These are phyloP conservation scores for Mycosarcoma mackinlayi DNA, from an alignment of 1,284 basidiomycete species.

Conservation along the genomic window DNA sequence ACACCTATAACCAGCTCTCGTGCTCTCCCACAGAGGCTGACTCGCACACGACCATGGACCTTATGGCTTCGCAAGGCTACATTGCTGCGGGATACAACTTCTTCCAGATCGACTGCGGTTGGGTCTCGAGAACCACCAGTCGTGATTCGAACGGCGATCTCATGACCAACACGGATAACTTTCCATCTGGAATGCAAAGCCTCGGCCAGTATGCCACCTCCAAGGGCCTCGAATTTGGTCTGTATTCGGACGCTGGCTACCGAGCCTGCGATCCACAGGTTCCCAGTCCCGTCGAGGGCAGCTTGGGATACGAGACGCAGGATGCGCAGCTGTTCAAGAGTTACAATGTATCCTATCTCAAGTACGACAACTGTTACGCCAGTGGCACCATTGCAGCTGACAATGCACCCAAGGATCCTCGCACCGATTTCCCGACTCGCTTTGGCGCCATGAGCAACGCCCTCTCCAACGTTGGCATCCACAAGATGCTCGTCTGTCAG, in stretches of 20 bases:
- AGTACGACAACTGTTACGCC: slow-evolving; percentile 70
- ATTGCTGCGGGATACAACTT: slow-evolving; percentile 45
- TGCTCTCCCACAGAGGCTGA: slow-evolving; percentile 61
- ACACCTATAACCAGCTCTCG: slow-evolving; percentile 65
- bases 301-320: slow-evolving; percentile 71
- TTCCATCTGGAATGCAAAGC: slow-evolving; percentile 71
- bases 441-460: slow-evolving; percentile 73
- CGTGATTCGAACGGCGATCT: slow-evolving; percentile 70
- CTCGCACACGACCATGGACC: slow-evolving; percentile 62
- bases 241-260: slow-evolving; percentile 72
- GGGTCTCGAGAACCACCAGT: slow-evolving; percentile 67
- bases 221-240: slow-evolving; percentile 72
- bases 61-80: slow-evolving; percentile 66
- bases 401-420: slow-evolving; percentile 38
- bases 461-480: slow-evolving; percentile 70
- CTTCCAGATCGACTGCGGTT: slow-evolving; percentile 66
- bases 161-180: slow-evolving; percentile 69
- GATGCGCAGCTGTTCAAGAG: slow-evolving; percentile 71
- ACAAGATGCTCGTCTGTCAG: slow-evolving; percentile 73
- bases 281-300: slow-evolving; percentile 69
- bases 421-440: slow-evolving; percentile 53
- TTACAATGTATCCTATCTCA: slow-evolving; percentile 71
- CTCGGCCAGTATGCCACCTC: slow-evolving; percentile 70
- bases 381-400: slow-evolving; percentile 16
- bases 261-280: slow-evolving; percentile 55